Base-by-base conservation (phyloP, 495 filamentous ascomycete genomes). In the Xylaria flabelliformis region DNA sequence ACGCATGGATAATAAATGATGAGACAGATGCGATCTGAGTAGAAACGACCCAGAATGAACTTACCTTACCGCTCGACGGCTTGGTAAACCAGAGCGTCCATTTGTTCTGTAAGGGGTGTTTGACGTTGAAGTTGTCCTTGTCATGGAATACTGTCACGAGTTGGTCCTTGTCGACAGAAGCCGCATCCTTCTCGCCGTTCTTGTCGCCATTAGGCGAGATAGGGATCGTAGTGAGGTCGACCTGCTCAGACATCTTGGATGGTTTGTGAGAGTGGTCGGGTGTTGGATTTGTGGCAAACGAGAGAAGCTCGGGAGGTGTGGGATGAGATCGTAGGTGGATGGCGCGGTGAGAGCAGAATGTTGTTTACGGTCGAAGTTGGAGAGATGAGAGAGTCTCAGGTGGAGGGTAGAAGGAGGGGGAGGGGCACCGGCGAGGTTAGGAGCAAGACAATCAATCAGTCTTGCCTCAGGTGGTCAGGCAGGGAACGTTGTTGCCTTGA, bases 61-160 rank as follows among this genome's bases (percentile, higher is more conserved):
- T 64, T 77, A 97, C 96, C 92, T 97, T 98, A 83, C 94, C 94
- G 80, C 91, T 96, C 46, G 96, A 93, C 41, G 96, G 96, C 88
- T 99, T 99, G 78, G 96, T 99, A 85, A 98, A 99, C 96, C 96
- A 99, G 64, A 99, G 85, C 26, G 97, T 98, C 96, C 96, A 99
- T 77, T 92, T 91, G 84, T 97, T 91, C 88, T 96, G 94, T 64
- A 99, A 85, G 51, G 94, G 95, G 81, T 99, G 96, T 86, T 98
- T 98, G 80, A 98, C 95, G 78, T 97, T 98, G 88, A 99, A 99
- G 86, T 98, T 97, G 65, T 98, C 92, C 64, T 94, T 90, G 84
- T 97, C 92, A 81, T 99, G 94, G 86, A 99, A 98, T 70, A 99
- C 94, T 34, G 96, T 98, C 75, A 97, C 83, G 24, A 89, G 83